phyloP scores from a whole-genome alignment of 228 moss, liverwort and hornwort genomes.

The Sphagnum magellanicum region DNA sequence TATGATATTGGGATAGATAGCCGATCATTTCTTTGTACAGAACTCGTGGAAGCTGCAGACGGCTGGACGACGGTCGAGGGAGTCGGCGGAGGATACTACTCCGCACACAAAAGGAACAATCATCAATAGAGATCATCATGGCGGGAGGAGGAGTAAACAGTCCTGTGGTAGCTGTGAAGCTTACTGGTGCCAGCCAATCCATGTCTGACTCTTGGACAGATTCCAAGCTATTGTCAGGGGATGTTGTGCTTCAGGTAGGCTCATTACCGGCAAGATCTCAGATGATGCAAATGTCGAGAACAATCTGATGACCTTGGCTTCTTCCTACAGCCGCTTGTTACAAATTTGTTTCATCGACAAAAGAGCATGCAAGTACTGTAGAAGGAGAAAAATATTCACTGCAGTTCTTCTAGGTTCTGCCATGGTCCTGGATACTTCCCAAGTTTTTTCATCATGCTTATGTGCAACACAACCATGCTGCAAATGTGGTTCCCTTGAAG shows the following conservation, averaged over 20 bases:
- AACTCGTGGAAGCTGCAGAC: too few species aligned
- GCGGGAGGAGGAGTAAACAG: conserved; percentile 27
- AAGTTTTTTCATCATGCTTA: too few species aligned
- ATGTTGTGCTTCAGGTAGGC: conserved; percentile 51
- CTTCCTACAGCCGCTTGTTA: not conserved
- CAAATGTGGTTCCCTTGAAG: too few species aligned
- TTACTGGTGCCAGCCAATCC: conserved; percentile 21
- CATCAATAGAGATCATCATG: conserved; percentile 8
- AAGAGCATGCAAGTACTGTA: not conserved
- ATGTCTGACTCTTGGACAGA: conserved; percentile 30
- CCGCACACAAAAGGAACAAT: conserved; percentile 1
- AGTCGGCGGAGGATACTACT: too few species aligned
- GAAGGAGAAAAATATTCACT: not conserved
- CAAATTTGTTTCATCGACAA: not conserved
- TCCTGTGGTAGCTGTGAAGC: conserved; percentile 25
- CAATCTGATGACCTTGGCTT: not conserved
- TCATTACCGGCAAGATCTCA: not conserved
- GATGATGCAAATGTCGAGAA: not conserved
- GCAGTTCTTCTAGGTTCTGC: not conserved
- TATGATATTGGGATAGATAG: too few species aligned
- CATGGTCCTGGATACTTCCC: too few species aligned
- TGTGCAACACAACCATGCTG: too few species aligned
- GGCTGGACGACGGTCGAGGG: too few species aligned
- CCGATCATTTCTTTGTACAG: too few species aligned
- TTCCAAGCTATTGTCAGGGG: conserved; percentile 36